A percentile compares a stretch with the other conserved stretches of the same genome.
These are phyloP conservation scores for Ramaria rubella DNA, from an alignment of 768 basidiomycete species.

Conservation along the genomic window DNA sequence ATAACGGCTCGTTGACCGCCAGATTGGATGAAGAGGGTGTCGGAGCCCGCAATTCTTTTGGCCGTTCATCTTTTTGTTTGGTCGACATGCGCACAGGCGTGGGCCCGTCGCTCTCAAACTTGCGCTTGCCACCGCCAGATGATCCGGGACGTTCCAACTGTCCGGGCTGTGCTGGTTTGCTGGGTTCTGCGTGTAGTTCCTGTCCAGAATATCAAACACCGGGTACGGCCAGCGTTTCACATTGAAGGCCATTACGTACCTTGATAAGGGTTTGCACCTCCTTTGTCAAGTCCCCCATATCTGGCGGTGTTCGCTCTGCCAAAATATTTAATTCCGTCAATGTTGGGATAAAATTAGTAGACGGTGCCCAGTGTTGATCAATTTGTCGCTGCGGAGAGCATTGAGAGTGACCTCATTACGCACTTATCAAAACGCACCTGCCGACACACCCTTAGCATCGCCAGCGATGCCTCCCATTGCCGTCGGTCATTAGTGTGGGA, in stretches of 20 bases:
- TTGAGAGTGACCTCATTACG: constrained; percentile 13
- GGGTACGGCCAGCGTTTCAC: neutral
- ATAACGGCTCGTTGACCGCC: neutral
- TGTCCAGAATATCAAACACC: neutral
- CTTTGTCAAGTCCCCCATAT: neutral
- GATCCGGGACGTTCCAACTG: neutral
- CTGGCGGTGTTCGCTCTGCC: neutral
- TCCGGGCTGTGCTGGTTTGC: neutral
- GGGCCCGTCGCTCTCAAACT: neutral
- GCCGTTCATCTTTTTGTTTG: neutral
- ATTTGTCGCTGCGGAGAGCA: constrained; percentile 36
- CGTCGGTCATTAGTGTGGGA: constrained; percentile 22
- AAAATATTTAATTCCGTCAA: constrained; percentile 20
- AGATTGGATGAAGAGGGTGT: neutral
- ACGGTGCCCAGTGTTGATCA: constrained; percentile 36
- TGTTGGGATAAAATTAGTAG: constrained; percentile 32
- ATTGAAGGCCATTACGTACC: neutral
- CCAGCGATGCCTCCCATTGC: constrained; percentile 32
- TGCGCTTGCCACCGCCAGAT: constrained; percentile 2
- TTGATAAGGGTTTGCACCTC: neutral
- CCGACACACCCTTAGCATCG: constrained; percentile 21
- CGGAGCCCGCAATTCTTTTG: neutral
- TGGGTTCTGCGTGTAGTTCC: constrained; percentile 4
- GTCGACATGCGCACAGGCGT: neutral
- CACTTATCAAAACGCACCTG: constrained; percentile 4